Conservation (phyloP, 1,139 yeast species). For the Blastobotrys aristatus region DNA sequence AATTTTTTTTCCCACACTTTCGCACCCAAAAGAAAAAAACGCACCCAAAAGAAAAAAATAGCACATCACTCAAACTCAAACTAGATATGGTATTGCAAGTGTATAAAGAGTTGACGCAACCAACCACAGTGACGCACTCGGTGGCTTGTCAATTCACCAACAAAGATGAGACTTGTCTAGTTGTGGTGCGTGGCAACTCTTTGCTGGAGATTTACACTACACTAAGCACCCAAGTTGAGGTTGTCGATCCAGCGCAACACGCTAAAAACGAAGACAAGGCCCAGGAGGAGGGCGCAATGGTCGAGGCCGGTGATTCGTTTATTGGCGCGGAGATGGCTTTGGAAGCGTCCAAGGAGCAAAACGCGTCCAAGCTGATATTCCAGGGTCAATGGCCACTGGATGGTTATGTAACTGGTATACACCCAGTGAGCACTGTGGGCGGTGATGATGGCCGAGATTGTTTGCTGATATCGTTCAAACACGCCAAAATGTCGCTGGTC, state of each 20-base stretch:
- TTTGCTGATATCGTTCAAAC: slow-evolving; percentile 61
- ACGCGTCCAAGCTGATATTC: slow-evolving; percentile 44
- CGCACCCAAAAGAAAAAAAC: background rate
- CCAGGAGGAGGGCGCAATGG: slow-evolving; percentile 17
- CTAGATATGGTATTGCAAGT: slow-evolving; percentile 56
- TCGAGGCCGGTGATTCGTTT: slow-evolving; percentile 27
- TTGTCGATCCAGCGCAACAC: slow-evolving; percentile 3
- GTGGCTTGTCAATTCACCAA: slow-evolving; percentile 59
- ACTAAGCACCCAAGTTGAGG: slow-evolving; percentile 10
- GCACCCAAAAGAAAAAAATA: background rate
- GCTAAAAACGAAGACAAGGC: slow-evolving; percentile 16
- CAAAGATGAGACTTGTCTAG: slow-evolving; percentile 46
- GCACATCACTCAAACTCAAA: background rate
- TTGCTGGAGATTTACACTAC: slow-evolving; percentile 61
- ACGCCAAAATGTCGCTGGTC: slow-evolving; percentile 73
- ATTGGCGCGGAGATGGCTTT: slow-evolving; percentile 24
- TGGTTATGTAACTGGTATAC: slow-evolving; percentile 62
- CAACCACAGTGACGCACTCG: slow-evolving; percentile 65
- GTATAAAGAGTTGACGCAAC: slow-evolving; percentile 73
- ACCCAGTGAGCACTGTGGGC: slow-evolving; percentile 46
- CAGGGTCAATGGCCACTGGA: slow-evolving; percentile 64
- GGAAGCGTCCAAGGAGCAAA: slow-evolving; percentile 27
- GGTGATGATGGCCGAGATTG: slow-evolving; percentile 35
- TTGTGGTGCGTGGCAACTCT: slow-evolving; percentile 63
- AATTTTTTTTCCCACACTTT: background rate